Conservation (phyloP, 805 yeast species). For the Yarrowia sp. region DNA sequence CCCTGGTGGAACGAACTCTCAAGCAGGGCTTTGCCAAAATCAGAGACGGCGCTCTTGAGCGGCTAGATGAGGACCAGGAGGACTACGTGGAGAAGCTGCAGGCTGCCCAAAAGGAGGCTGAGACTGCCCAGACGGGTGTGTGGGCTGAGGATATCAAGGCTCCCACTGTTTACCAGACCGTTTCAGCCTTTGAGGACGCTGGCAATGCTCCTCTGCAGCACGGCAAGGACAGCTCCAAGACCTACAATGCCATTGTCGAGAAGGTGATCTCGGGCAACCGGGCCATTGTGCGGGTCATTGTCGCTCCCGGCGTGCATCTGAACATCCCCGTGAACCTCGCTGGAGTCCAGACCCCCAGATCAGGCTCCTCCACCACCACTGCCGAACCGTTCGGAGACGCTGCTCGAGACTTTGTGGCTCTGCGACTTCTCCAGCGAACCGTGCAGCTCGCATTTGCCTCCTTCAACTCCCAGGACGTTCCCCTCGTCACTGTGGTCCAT, state of each 20-base stretch:
- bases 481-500: slow-evolving; percentile 61
- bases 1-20: slow-evolving; percentile 63
- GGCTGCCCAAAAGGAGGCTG: slow-evolving; percentile 57
- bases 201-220: slow-evolving; percentile 19
- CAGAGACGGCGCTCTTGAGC: slow-evolving; percentile 57
- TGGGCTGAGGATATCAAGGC: slow-evolving; percentile 54
- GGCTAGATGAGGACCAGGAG: slow-evolving; percentile 53
- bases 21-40: slow-evolving; percentile 68
- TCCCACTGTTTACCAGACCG: slow-evolving; percentile 36
- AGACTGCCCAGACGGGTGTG: slow-evolving; percentile 59
- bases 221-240: slow-evolving; percentile 48
- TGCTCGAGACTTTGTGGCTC: slow-evolving; percentile 69
- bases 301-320: slow-evolving; percentile 57
- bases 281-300: slow-evolving; percentile 63
- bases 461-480: slow-evolving; percentile 57
- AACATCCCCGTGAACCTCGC: slow-evolving; percentile 70
- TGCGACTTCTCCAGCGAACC: slow-evolving; percentile 66
- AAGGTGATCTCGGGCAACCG: slow-evolving; percentile 82
- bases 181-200: slow-evolving; percentile 6
- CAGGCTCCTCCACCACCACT: slow-evolving; percentile 55
- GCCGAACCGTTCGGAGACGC: slow-evolving; percentile 69
- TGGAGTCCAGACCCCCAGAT: slow-evolving; percentile 76
- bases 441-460: slow-evolving; percentile 67
- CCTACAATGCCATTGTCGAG: slow-evolving; percentile 69
- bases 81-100: slow-evolving; percentile 45